Percentiles rank a stretch among this genome's conserved stretches.
These are phyloP conservation scores for Termitomyces sp. DNA, from an alignment of 768 basidiomycete genomes.

Conservation along the genomic window DNA sequence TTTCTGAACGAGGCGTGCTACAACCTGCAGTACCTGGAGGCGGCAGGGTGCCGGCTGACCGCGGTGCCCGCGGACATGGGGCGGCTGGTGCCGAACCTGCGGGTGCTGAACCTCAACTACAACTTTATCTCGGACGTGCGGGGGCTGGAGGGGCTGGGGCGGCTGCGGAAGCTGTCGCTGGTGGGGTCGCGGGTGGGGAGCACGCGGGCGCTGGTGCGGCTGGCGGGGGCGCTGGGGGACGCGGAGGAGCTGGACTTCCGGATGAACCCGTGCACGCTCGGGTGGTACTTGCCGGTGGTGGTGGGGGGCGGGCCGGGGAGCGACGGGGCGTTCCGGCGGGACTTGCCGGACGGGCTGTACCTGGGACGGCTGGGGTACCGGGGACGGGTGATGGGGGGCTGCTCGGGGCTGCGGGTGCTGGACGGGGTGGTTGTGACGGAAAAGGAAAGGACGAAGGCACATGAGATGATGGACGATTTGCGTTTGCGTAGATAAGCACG, in stretches of 20 bases:
- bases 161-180: conserved; percentile 79
- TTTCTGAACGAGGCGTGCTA: conserved; percentile 77
- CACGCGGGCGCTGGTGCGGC: conserved; percentile 66
- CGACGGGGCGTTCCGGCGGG: conserved; percentile 83
- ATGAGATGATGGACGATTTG: conserved; percentile 45
- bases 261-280: conserved; percentile 97
- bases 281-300: conserved; percentile 90
- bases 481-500: conserved; percentile 7
- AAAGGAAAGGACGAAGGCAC: conserved; percentile 84
- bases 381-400: conserved; percentile 79
- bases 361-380: conserved; percentile 86
- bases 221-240: conserved; percentile 66
- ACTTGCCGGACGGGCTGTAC: conserved; percentile 86
- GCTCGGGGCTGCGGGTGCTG: conserved; percentile 58
- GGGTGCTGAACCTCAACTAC: conserved; percentile 93
- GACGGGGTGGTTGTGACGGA: conserved; percentile 83
- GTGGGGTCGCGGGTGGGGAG: conserved; percentile 81
- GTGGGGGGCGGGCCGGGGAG: conserved; percentile 63
- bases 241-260: conserved; percentile 90
- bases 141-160: conserved; percentile 61
- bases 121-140: conserved; percentile 83
- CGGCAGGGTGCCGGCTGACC: conserved; percentile 60
- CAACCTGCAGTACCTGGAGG: conserved; percentile 88
- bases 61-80: conserved; percentile 65
- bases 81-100: conserved; percentile 72